phyloP scores from a whole-genome alignment of 345 rosid species.

The Eucalyptus caleyi region DNA sequence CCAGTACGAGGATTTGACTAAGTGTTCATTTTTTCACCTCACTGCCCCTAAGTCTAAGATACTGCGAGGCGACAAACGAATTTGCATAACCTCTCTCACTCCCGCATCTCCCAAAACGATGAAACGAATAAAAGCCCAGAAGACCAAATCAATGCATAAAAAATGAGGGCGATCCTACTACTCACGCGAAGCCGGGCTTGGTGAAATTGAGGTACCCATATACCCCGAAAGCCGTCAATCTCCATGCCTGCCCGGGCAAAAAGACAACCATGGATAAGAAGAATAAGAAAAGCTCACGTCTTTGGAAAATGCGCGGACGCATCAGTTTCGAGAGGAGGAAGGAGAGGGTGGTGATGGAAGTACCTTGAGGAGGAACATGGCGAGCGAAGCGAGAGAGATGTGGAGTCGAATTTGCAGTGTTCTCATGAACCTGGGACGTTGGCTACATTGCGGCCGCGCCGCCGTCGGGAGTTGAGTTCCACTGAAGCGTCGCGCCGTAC shows the following conservation, averaged over 20 bases:
- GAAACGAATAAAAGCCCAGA: not conserved
- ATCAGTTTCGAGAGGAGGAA: not conserved
- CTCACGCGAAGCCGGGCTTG: slow-evolving; percentile 70
- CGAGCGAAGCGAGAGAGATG: not conserved
- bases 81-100: not conserved
- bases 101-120: not conserved
- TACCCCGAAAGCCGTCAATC: slow-evolving; percentile 59
- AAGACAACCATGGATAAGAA: not conserved
- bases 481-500: not conserved
- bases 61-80: not conserved
- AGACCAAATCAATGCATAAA: not conserved
- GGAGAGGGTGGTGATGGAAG: not conserved
- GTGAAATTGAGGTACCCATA: slow-evolving; percentile 82
- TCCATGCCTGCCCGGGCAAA: slow-evolving; percentile 45
- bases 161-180: not conserved
- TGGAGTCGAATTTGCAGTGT: not conserved
- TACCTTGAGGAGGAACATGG: slow-evolving; percentile 74
- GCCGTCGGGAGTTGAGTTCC: not conserved
- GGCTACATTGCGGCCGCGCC: not conserved
- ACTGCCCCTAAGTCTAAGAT: not conserved
- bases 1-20: not conserved
- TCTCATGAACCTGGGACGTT: not conserved
- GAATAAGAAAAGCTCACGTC: not conserved
- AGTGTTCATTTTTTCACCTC: not conserved
- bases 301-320: not conserved